Conservation (phyloP, 139 green algal genomes). For the Gonium pectorale region DNA sequence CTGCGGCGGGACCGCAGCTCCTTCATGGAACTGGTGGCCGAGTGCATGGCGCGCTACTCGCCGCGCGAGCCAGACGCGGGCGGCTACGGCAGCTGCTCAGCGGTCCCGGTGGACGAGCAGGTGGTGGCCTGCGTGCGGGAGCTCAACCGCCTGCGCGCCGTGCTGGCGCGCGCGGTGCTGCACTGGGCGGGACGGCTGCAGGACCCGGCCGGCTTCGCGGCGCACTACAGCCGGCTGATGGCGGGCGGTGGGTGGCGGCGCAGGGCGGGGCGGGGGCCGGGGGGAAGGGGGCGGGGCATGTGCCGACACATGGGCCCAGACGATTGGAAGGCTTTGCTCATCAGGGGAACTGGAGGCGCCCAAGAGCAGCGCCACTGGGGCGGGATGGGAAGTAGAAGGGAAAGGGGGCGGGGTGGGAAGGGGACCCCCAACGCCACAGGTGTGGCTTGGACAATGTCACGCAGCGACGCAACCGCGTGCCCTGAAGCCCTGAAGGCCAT, state of each 20-base stretch:
- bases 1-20: constrained; percentile 54
- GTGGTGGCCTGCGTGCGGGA: constrained; percentile 59
- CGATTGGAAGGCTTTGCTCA: no score
- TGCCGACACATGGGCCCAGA: no score
- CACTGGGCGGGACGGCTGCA: constrained; percentile 72
- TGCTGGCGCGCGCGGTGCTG: constrained; percentile 70
- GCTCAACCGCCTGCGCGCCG: constrained; percentile 76
- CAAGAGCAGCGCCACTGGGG: no score
- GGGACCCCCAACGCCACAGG: no score
- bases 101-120: constrained; percentile 54
- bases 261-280: background rate
- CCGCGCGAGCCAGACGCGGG: background rate
- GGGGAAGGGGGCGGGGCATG: background rate
- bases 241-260: background rate
- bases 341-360: no score
- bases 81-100: background rate
- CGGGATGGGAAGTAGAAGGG: no score
- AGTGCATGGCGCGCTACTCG: background rate
- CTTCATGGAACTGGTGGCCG: constrained; percentile 48
- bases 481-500: no score
- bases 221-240: constrained; percentile 21
- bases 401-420: no score
- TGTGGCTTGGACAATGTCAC: no score
- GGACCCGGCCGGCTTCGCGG: constrained; percentile 32
- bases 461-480: no score